Evolutionary conservation across 371 early-diverging fungal species (phyloP).

Genomic region (Nematocida parisii): DNA sequence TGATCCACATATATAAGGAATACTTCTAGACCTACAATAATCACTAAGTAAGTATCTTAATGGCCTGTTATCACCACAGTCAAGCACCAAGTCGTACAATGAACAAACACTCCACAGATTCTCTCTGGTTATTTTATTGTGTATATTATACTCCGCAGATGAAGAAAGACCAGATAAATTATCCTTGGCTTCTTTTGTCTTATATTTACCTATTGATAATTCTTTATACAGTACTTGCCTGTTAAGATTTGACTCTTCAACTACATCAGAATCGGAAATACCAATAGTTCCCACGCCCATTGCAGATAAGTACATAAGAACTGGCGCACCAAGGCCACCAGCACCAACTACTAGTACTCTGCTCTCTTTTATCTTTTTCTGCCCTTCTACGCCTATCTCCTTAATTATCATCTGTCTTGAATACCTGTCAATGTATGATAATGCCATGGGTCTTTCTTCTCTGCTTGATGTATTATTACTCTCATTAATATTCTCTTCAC

Average conservation of each 20-base stretch:
- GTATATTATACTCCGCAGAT: slow-evolving; percentile 27
- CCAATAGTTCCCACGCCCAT: slow-evolving; percentile 85
- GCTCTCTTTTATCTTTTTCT: slow-evolving; percentile 75
- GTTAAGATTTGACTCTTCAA: slow-evolving; percentile 88
- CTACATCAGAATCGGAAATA: slow-evolving; percentile 85
- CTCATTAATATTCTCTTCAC: not conserved
- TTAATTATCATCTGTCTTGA: slow-evolving; percentile 85
- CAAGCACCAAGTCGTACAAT: slow-evolving; percentile 84
- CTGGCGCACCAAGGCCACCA: slow-evolving; percentile 90
- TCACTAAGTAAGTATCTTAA: slow-evolving; percentile 91
- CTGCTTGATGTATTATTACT: not conserved
- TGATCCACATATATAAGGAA: slow-evolving; percentile 85
- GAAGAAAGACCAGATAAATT: slow-evolving; percentile 59
- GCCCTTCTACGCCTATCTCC: slow-evolving; percentile 78
- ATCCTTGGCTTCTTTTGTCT: slow-evolving; percentile 78
- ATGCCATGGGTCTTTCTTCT: slow-evolving; percentile 24
- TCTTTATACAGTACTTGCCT: slow-evolving; percentile 88
- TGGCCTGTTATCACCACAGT: slow-evolving; percentile 90
- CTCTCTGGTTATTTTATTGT: slow-evolving; percentile 32
- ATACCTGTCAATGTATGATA: slow-evolving; percentile 78
- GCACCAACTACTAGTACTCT: slow-evolving; percentile 85
- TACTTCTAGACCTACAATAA: slow-evolving; percentile 77
- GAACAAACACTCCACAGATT: slow-evolving; percentile 49
- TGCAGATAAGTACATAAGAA: slow-evolving; percentile 81
- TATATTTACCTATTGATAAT: slow-evolving; percentile 73